Evolutionary conservation across 345 rosid genomes (phyloP).

Genomic region (Firmiana major): DNA sequence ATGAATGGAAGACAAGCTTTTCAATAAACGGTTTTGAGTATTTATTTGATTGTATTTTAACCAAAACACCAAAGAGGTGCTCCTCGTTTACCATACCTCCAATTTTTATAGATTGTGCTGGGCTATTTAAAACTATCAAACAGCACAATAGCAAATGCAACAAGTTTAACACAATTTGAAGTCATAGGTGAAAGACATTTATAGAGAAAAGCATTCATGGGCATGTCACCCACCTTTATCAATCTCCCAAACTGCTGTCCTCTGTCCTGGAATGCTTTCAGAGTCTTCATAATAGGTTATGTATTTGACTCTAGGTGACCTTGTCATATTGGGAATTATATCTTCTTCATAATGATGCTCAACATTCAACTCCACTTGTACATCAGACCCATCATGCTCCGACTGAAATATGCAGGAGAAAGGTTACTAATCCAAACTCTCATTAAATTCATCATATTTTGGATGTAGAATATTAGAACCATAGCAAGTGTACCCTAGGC

Average conservation of each 20-base stretch:
- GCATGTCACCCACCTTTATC: slow-evolving; percentile 65
- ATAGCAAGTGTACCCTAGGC: background rate
- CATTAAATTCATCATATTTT: background rate
- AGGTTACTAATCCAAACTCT: background rate
- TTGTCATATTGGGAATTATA: slow-evolving; percentile 82
- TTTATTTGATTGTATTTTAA: background rate
- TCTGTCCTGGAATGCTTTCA: slow-evolving; percentile 79
- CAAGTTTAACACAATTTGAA: slow-evolving; percentile 2
- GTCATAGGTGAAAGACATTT: slow-evolving; percentile 1
- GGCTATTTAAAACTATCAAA: slow-evolving; percentile 4
- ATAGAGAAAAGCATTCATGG: slow-evolving; percentile 7
- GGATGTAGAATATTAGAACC: background rate
- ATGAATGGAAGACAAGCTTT: background rate
- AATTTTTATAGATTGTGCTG: background rate
- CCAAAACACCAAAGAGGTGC: background rate
- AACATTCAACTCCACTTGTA: slow-evolving; percentile 70
- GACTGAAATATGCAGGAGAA: slow-evolving; percentile 44
- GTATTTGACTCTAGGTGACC: slow-evolving; percentile 73
- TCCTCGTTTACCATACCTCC: background rate
- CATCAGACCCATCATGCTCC: slow-evolving; percentile 91
- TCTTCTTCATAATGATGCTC: slow-evolving; percentile 70
- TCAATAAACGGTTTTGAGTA: background rate
- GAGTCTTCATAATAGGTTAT: slow-evolving; percentile 92
- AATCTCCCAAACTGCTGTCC: slow-evolving; percentile 98
- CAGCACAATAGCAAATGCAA: background rate